These are phyloP conservation scores for Cercospora beticola DNA, from an alignment of 2,329 filamentous ascomycete species.

Conservation along the genomic window DNA sequence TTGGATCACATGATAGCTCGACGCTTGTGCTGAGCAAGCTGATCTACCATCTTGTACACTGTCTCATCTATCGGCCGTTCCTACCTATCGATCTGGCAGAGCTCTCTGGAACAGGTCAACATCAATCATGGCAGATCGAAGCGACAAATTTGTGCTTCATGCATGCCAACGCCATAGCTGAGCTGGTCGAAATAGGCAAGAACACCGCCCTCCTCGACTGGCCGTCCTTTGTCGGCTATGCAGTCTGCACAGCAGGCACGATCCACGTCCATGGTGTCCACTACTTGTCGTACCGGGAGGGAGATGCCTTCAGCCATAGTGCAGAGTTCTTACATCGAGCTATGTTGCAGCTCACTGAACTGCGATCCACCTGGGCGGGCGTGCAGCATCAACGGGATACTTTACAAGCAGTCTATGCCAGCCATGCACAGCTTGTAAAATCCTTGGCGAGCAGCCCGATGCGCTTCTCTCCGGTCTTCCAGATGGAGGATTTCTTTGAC, in stretches of 20 bases:
- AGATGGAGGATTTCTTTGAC: conserved; percentile 85
- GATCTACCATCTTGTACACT: conserved; percentile 83
- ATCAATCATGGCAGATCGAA: conserved; percentile 91
- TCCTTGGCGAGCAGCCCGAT: conserved; percentile 66
- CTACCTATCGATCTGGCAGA: conserved; percentile 81
- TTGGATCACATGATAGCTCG: conserved; percentile 75
- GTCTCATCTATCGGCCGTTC: conserved; percentile 82
- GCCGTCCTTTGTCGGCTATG: conserved; percentile 84
- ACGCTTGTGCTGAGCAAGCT: conserved; percentile 79
- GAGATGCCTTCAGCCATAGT: conserved; percentile 63
- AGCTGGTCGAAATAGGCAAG: conserved; percentile 75
- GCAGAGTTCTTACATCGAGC: conserved; percentile 72
- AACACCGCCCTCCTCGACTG: conserved; percentile 75
- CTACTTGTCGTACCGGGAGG: conserved; percentile 63
- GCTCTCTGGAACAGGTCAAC: conserved; percentile 74
- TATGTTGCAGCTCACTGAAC: conserved; percentile 75
- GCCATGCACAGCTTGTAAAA: conserved; percentile 79
- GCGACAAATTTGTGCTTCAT: conserved; percentile 84
- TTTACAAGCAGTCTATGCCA: conserved; percentile 72
- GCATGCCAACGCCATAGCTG: conserved; percentile 83
- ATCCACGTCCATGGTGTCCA: conserved; percentile 85
- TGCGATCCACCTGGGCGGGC: conserved; percentile 73
- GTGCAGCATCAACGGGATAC: conserved; percentile 79
- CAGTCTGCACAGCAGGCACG: conserved; percentile 80
- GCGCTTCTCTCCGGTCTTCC: conserved; percentile 75